Conservation (phyloP, 305 asterid species). For the Rubia tinctorum region DNA sequence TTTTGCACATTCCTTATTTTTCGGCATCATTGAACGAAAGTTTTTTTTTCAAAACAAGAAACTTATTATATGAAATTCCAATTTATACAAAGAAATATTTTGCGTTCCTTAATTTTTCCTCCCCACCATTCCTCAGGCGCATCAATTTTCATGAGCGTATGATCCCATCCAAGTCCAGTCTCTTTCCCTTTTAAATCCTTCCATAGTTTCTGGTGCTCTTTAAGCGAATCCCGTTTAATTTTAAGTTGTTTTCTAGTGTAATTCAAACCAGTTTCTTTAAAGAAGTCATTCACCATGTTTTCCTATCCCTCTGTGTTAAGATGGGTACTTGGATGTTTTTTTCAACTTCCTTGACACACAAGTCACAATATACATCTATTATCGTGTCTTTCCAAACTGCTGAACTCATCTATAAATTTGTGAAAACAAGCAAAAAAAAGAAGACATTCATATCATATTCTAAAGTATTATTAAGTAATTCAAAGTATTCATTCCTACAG, state of each 20-base stretch:
- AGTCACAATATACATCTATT: neutral
- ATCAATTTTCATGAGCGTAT: no score
- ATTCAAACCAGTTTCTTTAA: neutral
- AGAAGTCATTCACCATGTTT: neutral
- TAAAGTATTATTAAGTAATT: no score
- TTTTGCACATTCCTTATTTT: no score
- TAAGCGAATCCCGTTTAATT: neutral
- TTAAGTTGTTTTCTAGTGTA: neutral
- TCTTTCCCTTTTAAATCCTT: neutral
- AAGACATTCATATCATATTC: no score
- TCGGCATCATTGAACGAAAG: no score
- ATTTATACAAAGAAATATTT: no score
- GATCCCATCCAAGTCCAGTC: neutral
- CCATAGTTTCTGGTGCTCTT: neutral
- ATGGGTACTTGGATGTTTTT: neutral
- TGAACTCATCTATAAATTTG: neutral
- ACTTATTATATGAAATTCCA: no score
- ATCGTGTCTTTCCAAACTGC: neutral
- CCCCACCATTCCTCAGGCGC: no score
- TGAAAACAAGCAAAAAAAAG: neutral
- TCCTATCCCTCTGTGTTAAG: neutral
- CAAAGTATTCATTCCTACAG: no score
- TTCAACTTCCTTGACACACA: neutral
- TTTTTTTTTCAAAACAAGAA: no score
- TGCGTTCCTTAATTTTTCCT: no score